These are phyloP conservation scores for Paspalum notatum DNA, from an alignment of 176 grass and related monocot species.

Conservation along the genomic window DNA sequence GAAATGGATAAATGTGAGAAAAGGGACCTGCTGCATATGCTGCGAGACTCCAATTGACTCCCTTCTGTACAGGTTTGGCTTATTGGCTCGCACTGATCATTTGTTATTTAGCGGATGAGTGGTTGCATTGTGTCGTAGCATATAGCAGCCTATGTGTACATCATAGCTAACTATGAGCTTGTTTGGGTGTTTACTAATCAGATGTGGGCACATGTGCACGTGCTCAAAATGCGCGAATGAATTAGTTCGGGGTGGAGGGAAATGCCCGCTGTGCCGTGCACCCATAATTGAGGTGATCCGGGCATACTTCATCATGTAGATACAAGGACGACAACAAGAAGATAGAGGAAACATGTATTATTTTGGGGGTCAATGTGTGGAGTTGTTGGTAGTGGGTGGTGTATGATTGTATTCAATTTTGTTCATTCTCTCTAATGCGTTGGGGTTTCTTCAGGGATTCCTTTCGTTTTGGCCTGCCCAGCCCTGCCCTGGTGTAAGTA, in stretches of 20 bases:
- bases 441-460: slow-evolving; percentile 2
- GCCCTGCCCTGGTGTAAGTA: slow-evolving; percentile 37
- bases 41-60: slow-evolving; percentile 88
- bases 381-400: slow-evolving; percentile 12
- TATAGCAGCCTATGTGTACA: neutral
- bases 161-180: neutral
- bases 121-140: neutral
- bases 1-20: slow-evolving; percentile 89
- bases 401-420: slow-evolving; percentile 39
- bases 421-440: slow-evolving; percentile 17
- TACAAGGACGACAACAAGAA: slow-evolving; percentile 25
- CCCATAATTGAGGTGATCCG: slow-evolving; percentile 91
- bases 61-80: slow-evolving; percentile 84
- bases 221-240: slow-evolving; percentile 94
- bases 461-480: slow-evolving; percentile 21
- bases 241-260: slow-evolving; percentile 71
- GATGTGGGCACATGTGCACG: slow-evolving; percentile 99
- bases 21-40: slow-evolving; percentile 90
- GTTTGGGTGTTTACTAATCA: slow-evolving; percentile 41
- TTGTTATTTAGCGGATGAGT: neutral
- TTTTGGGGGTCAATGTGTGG: slow-evolving; percentile 12
- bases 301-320: slow-evolving; percentile 67
- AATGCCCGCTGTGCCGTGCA: slow-evolving; percentile 91
- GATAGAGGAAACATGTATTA: neutral
- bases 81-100: neutral